Percentiles rank a stretch among this genome's conserved stretches.
These are phyloP conservation scores for Plectosphaerella sp. DNA, from an alignment of 2,329 filamentous ascomycete genomes.

Conservation along the genomic window DNA sequence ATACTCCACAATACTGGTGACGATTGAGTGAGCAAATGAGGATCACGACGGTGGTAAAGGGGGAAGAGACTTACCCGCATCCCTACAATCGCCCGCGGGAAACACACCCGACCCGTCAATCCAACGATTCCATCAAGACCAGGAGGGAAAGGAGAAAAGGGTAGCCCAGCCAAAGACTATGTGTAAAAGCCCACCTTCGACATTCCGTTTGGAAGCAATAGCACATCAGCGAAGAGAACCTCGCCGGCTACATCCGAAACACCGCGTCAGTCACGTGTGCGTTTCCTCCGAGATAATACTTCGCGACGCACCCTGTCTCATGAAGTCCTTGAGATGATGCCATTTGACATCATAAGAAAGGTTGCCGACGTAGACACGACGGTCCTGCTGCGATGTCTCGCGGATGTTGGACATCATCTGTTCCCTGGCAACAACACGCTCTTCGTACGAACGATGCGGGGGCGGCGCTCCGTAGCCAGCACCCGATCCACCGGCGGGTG, in stretches of 20 bases:
- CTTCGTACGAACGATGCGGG: slow-evolving; percentile 75
- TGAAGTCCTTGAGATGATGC: slow-evolving; percentile 99
- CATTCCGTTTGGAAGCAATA: slow-evolving; percentile 99
- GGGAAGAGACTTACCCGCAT: slow-evolving; percentile 79
- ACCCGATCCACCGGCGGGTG: slow-evolving; percentile 65
- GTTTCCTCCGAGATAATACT: slow-evolving; percentile 28
- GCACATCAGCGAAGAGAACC: slow-evolving; percentile 98
- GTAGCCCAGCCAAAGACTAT: slow-evolving; percentile 84
- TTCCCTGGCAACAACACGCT: slow-evolving; percentile 78
- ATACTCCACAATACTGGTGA: slow-evolving; percentile 96
- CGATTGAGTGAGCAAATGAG: neutral
- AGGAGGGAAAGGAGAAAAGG: slow-evolving; percentile 56
- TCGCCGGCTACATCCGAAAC: slow-evolving; percentile 71
- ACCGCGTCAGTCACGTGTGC: slow-evolving; percentile 13
- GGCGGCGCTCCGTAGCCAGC: slow-evolving; percentile 58
- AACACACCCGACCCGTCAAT: slow-evolving; percentile 95
- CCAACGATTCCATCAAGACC: slow-evolving; percentile 83
- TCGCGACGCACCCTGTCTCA: slow-evolving; percentile 84
- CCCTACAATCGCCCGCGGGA: slow-evolving; percentile 91
- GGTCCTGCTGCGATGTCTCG: slow-evolving; percentile 96
- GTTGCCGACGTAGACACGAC: slow-evolving; percentile 98
- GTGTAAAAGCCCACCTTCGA: slow-evolving; percentile 99
- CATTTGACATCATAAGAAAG: slow-evolving; percentile 99
- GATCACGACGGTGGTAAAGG: neutral
- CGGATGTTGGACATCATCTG: slow-evolving; percentile 94